phyloP scores from a whole-genome alignment of 257 asterid genomes.

The Misopates orontium region DNA sequence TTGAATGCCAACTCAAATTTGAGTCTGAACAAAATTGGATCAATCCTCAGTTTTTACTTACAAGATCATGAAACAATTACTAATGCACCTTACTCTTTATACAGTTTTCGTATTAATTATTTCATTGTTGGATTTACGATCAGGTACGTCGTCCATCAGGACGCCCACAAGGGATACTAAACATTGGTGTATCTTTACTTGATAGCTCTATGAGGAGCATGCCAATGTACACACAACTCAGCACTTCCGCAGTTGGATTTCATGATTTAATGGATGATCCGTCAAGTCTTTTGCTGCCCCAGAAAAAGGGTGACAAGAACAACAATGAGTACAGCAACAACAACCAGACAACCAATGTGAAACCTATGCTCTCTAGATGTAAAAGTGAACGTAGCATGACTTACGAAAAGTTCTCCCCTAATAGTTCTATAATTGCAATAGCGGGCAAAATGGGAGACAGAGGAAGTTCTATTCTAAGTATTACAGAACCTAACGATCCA shows the following conservation, averaged over 20 bases:
- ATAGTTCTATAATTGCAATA: slow-evolving; percentile 41
- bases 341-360: slow-evolving; percentile 11
- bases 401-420: slow-evolving; percentile 39
- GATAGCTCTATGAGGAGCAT: slow-evolving; percentile 78
- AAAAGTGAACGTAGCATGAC: slow-evolving; percentile 68
- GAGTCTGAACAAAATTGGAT: not conserved
- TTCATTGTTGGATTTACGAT: not conserved
- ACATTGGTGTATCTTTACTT: slow-evolving; percentile 79
- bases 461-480: slow-evolving; percentile 63
- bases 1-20: not conserved
- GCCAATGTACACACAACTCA: slow-evolving; percentile 64
- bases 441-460: slow-evolving; percentile 34
- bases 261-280: slow-evolving; percentile 57
- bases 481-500: slow-evolving; percentile 45
- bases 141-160: slow-evolving; percentile 93
- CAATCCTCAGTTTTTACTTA: not conserved
- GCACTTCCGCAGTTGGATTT: slow-evolving; percentile 67
- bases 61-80: not conserved
- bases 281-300: slow-evolving; percentile 26
- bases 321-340: not conserved
- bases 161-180: slow-evolving; percentile 82
- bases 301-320: not conserved
- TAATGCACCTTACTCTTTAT: not conserved
- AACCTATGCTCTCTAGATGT: slow-evolving; percentile 49
- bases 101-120: not conserved